Base-by-base conservation (phyloP, 2,329 filamentous ascomycete genomes). In the Apiospora pterosperma region DNA sequence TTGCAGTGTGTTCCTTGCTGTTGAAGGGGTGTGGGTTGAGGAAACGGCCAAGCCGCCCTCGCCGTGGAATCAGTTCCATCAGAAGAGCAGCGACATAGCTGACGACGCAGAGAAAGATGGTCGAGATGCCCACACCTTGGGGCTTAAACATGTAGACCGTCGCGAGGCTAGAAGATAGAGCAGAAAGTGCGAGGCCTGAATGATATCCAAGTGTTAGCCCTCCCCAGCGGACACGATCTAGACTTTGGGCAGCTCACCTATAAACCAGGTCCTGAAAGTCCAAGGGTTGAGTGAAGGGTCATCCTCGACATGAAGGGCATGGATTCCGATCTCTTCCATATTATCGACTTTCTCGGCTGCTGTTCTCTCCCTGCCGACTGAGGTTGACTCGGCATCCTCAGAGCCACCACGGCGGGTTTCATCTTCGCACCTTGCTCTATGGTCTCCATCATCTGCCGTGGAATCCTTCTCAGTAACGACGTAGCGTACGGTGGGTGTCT, bases 131-230 rank as follows among this genome's bases (percentile, higher is more conserved):
- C 59, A 84, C 77, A 5, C 74, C 74, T 68, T 82, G 81, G 2
- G 81, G 81, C 68, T 82, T 82, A 74, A 83, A 83, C 61, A 79
- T 77, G 68, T 78, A 83, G 63, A 84, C 82, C 38, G 77, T 77
- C 41, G 76, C 75, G 6, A 83, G 72, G 6, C 78, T 76, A 21
- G 75, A 74, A n/a, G 75, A 77, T 60, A 78, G 78, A 23, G 68
- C 65, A 14, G 76, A 74, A 7, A 80, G 67, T 4, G 72, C 76
- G 41, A 77, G 64, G 12, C 76, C 74, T 74, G 62, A 59, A 23
- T 11, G 14, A 10, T 12, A 34, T 34, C 8, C 16, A 21, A 48
- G 12, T 34, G 6, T 55, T 34, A 55, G 28, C 34, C 4, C 23
- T 28, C 10, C 7, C 4, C 21, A 23, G 39, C 23, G 21, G 7